phyloP scores from a whole-genome alignment of 2,329 filamentous ascomycete species.

The Neopestalotiopsis sp. region DNA sequence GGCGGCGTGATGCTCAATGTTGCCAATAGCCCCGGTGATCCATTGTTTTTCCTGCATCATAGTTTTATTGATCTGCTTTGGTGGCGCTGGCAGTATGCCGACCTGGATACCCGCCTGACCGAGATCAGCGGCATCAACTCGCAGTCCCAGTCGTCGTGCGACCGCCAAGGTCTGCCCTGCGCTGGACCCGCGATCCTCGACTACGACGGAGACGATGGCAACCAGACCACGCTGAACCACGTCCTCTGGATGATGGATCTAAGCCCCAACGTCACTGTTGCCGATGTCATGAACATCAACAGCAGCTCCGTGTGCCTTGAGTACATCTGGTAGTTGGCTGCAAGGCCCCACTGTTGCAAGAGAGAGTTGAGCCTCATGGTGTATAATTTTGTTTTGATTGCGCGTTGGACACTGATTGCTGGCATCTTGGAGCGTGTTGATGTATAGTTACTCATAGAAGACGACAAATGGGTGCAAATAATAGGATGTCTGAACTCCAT shows the following conservation, averaged over 20 bases:
- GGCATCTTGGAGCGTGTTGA: no score
- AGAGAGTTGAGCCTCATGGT: not conserved
- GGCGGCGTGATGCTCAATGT: not conserved
- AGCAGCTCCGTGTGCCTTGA: conserved; percentile 23
- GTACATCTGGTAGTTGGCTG: conserved; percentile 19
- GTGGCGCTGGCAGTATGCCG: conserved; percentile 34
- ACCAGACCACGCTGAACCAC: conserved; percentile 5
- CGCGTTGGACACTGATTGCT: not conserved
- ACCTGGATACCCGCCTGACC: conserved; percentile 26
- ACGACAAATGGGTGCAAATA: no score
- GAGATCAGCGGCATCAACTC: conserved; percentile 29
- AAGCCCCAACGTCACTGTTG: conserved; percentile 38
- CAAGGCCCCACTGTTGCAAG: not conserved
- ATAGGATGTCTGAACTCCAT: no score
- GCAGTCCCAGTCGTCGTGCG: conserved; percentile 3
- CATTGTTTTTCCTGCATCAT: conserved; percentile 42
- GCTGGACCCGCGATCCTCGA: conserved; percentile 19
- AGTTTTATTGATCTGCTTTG: conserved; percentile 31
- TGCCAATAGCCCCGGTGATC: conserved; percentile 29
- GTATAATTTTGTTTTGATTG: not conserved
- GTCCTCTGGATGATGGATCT: conserved; percentile 5
- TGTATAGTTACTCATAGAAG: no score
- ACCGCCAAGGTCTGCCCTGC: not conserved
- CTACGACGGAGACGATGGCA: conserved; percentile 19
- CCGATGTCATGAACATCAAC: conserved; percentile 25